Conservation (phyloP, 441 rosid species). For the Codiaeum variegatum region DNA sequence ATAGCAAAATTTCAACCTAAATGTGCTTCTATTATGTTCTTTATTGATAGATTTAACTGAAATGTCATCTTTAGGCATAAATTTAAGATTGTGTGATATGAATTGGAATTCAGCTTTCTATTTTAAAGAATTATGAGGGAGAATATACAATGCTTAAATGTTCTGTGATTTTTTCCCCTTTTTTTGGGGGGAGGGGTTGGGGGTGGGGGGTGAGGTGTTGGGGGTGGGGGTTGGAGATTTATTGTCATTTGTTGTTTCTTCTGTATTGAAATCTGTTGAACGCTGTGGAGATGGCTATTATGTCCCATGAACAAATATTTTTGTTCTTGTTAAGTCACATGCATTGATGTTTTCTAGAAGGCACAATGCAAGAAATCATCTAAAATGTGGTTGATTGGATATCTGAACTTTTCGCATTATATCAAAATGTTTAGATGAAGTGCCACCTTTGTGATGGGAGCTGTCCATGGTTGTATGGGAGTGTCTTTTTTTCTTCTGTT, state of each 20-base stretch:
- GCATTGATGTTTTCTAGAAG: background rate
- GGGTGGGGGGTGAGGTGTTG: too few relatives aligned
- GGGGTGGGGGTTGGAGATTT: background rate
- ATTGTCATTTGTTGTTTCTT: background rate
- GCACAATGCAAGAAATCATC: background rate
- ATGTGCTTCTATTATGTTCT: background rate
- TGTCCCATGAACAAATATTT: background rate
- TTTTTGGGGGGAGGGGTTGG: too few relatives aligned
- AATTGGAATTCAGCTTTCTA: background rate
- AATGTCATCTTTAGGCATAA: background rate
- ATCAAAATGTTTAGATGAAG: background rate
- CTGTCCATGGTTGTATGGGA: background rate
- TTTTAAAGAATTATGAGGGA: background rate
- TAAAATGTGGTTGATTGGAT: background rate
- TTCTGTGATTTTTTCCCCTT: background rate
- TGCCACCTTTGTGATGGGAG: background rate
- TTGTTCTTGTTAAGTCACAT: background rate
- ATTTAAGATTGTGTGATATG: background rate
- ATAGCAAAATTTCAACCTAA: background rate
- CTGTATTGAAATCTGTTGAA: background rate
- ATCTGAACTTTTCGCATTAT: background rate
- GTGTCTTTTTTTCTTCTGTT: constrained; percentile 9
- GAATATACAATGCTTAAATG: background rate
- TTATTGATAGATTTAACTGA: background rate
- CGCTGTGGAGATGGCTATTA: background rate